phyloP scores from a whole-genome alignment of 768 basidiomycete species.

The Trametes coccinea region DNA sequence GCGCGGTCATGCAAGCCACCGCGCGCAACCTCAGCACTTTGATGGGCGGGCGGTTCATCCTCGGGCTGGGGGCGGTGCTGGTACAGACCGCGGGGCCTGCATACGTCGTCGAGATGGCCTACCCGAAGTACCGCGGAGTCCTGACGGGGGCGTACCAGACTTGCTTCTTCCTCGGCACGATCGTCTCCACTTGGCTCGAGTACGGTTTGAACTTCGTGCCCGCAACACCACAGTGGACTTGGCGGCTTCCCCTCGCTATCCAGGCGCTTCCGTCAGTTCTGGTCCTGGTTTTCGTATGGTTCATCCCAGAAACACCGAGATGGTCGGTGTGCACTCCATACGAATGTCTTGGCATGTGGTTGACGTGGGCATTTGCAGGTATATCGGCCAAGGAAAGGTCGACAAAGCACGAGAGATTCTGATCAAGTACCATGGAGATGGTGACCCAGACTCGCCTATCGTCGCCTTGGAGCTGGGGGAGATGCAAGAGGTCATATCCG shows the following conservation, averaged over 20 bases:
- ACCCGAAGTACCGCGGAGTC: slow-evolving; percentile 54
- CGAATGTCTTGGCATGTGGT: not conserved
- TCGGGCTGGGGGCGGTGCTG: slow-evolving; percentile 41
- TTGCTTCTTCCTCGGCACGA: slow-evolving; percentile 23
- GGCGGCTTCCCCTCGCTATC: slow-evolving; percentile 64
- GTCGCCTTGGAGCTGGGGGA: slow-evolving; percentile 31
- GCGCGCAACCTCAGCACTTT: slow-evolving; percentile 51
- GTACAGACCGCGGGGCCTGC: slow-evolving; percentile 41
- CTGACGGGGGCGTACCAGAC: slow-evolving; percentile 50
- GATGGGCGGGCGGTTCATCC: slow-evolving; percentile 46
- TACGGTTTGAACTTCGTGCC: slow-evolving; percentile 49
- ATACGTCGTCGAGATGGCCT: slow-evolving; percentile 64
- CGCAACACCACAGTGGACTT: slow-evolving; percentile 46
- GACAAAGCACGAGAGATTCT: slow-evolving; percentile 60
- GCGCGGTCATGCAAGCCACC: slow-evolving; percentile 56
- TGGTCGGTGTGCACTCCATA: slow-evolving; percentile 41
- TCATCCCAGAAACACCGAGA: slow-evolving; percentile 68
- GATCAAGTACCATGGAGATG: slow-evolving; percentile 68
- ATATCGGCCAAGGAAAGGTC: slow-evolving; percentile 52
- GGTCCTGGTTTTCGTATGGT: slow-evolving; percentile 55
- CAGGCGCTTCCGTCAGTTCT: slow-evolving; percentile 61
- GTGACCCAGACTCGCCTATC: slow-evolving; percentile 60
- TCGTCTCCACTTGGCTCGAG: slow-evolving; percentile 32
- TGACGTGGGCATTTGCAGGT: slow-evolving; percentile 11
- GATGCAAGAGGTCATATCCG: slow-evolving; percentile 53